These are phyloP conservation scores for Penicillium bialowiezense DNA, from an alignment of 495 filamentous ascomycete genomes.

Conservation along the genomic window DNA sequence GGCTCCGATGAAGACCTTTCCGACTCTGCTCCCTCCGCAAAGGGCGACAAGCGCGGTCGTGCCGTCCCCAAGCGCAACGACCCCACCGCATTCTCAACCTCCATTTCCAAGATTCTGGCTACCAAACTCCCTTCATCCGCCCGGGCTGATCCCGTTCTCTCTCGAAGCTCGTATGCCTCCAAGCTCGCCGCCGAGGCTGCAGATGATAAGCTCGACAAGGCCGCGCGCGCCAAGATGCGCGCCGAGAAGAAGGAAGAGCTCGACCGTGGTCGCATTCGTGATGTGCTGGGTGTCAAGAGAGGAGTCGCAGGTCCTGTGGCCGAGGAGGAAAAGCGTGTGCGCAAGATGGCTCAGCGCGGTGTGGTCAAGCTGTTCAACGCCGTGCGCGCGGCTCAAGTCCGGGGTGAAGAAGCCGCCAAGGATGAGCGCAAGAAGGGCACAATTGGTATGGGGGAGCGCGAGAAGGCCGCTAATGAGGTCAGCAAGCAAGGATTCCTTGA, in stretches of 20 bases:
- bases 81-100: slow-evolving; percentile 82
- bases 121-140: slow-evolving; percentile 79
- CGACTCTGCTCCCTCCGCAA: slow-evolving; percentile 18
- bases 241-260: slow-evolving; percentile 77
- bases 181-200: slow-evolving; percentile 62
- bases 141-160: slow-evolving; percentile 83
- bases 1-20: slow-evolving; percentile 18
- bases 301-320: slow-evolving; percentile 52
- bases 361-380: slow-evolving; percentile 96
- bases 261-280: slow-evolving; percentile 84
- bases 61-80: slow-evolving; percentile 73
- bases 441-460: slow-evolving; percentile 65
- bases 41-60: slow-evolving; percentile 21
- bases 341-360: slow-evolving; percentile 85
- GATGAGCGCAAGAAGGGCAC: slow-evolving; percentile 68
- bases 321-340: slow-evolving; percentile 75
- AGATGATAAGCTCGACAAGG: slow-evolving; percentile 74
- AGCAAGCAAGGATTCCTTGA: slow-evolving; percentile 95
- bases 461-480: slow-evolving; percentile 90
- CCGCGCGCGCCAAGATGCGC: slow-evolving; percentile 72
- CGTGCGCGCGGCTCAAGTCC: slow-evolving; percentile 85
- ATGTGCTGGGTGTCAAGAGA: slow-evolving; percentile 64
- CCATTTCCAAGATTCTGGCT: slow-evolving; percentile 84
- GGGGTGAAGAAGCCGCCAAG: slow-evolving; percentile 70
- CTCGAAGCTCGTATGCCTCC: slow-evolving; percentile 68